Conservation (phyloP, 371 early-diverging fungal genomes). For the Mucor velutinosus region DNA sequence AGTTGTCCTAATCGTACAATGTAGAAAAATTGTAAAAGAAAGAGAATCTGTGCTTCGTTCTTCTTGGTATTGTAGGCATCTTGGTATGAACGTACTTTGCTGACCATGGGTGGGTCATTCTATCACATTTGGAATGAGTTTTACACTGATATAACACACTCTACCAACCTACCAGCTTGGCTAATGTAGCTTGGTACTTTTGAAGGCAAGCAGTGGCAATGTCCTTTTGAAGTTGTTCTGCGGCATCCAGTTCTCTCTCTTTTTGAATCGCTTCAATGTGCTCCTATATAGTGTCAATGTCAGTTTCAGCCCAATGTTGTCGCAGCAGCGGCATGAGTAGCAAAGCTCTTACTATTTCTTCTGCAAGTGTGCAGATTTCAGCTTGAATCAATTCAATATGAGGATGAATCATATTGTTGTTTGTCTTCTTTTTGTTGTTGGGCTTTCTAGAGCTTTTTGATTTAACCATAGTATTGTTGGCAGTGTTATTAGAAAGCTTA, state of each 20-base stretch:
- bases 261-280: conserved; percentile 6
- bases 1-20: conserved; percentile 40
- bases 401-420: conserved; percentile 8
- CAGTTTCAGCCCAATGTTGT: not conserved
- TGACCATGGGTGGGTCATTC: conserved; percentile 1
- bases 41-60: conserved; percentile 23
- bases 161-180: conserved; percentile 1
- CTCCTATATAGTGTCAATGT: not conserved
- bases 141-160: not conserved
- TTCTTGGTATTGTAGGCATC: not conserved
- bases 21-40: conserved; percentile 40
- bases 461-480: not conserved
- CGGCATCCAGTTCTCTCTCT: conserved; percentile 9
- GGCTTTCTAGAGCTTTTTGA: not conserved
- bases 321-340: too few relatives aligned
- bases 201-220: conserved; percentile 10
- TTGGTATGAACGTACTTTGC: conserved; percentile 2
- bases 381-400: conserved; percentile 29
- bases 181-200: conserved; percentile 5
- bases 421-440: not conserved
- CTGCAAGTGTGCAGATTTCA: conserved; percentile 25
- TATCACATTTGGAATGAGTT: not conserved
- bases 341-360: conserved; percentile 24
- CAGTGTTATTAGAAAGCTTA: not conserved
- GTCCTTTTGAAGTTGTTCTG: not conserved